These are phyloP conservation scores for Trametes meyenii DNA, from an alignment of 768 basidiomycete genomes.

Conservation along the genomic window DNA sequence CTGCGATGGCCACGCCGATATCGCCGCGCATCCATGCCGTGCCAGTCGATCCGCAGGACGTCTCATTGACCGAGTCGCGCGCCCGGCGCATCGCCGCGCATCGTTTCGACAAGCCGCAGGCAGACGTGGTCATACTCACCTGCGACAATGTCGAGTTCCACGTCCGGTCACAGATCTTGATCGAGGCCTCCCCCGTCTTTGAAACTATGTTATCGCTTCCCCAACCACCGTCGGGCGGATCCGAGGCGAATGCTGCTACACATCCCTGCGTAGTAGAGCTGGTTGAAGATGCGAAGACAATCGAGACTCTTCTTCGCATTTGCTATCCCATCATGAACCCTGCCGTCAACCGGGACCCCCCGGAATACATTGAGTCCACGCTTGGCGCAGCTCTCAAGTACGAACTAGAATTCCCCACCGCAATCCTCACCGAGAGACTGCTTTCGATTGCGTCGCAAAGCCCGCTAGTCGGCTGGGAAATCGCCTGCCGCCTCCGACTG, in stretches of 20 bases:
- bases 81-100: background rate
- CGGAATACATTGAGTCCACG: background rate
- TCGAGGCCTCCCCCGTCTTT: constrained; percentile 20
- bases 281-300: constrained; percentile 17
- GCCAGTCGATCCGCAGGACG: background rate
- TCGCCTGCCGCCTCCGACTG: constrained; percentile 36
- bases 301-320: constrained; percentile 24
- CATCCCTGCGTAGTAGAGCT: constrained; percentile 22
- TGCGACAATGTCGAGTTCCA: constrained; percentile 21
- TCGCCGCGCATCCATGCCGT: too few species aligned
- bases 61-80: background rate
- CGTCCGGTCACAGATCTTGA: constrained; percentile 15
- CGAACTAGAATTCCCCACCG: constrained; percentile 2
- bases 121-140: constrained; percentile 21
- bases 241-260: background rate
- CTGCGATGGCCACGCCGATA: too few species aligned
- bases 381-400: constrained; percentile 17
- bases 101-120: constrained; percentile 17
- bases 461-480: constrained; percentile 33
- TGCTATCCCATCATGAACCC: constrained; percentile 23
- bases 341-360: background rate
- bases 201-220: constrained; percentile 11
- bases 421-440: background rate
- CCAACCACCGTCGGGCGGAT: background rate
- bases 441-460: too few species aligned